These are phyloP conservation scores for Lactarius pseudohatsudake DNA, from an alignment of 768 basidiomycete species.

Conservation along the genomic window DNA sequence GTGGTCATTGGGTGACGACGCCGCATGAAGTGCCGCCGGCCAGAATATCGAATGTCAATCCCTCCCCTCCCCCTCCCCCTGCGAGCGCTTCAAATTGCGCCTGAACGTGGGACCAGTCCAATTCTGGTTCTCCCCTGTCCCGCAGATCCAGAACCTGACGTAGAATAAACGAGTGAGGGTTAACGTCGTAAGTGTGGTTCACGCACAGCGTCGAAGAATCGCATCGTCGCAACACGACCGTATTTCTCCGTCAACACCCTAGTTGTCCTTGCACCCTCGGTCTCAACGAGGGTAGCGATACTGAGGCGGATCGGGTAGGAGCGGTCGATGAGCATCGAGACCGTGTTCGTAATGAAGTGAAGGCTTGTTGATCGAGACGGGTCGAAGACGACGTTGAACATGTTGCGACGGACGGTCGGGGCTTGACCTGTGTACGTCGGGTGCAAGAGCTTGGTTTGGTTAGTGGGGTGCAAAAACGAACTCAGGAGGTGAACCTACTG, in stretches of 20 bases:
- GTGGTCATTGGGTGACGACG: conserved; percentile 35
- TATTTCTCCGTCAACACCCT: conserved; percentile 36
- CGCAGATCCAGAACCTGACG: conserved; percentile 8
- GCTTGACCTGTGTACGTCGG: conserved; percentile 80
- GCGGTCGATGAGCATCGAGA: conserved; percentile 70
- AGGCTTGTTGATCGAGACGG: conserved; percentile 62
- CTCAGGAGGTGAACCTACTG: conserved; percentile 36
- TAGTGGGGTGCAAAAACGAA: conserved; percentile 14
- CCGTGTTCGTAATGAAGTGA: conserved; percentile 59
- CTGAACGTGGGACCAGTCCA: conserved; percentile 20
- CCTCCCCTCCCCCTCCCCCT: conserved; percentile 5
- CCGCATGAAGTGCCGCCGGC: conserved; percentile 9
- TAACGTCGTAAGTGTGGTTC: neutral
- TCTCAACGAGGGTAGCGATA: conserved; percentile 69
- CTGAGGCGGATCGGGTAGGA: conserved; percentile 83
- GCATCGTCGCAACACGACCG: conserved; percentile 10
- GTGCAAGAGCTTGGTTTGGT: conserved; percentile 59
- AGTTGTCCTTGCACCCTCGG: conserved; percentile 38
- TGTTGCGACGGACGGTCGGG: conserved; percentile 66
- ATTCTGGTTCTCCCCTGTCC: neutral
- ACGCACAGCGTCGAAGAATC: conserved; percentile 12
- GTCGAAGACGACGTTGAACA: conserved; percentile 86
- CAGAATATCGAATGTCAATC: conserved; percentile 12
- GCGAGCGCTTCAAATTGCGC: conserved; percentile 15
- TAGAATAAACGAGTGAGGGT: neutral